Conservation (phyloP, 345 rosid genomes). For the Lumnitzera racemosa region DNA sequence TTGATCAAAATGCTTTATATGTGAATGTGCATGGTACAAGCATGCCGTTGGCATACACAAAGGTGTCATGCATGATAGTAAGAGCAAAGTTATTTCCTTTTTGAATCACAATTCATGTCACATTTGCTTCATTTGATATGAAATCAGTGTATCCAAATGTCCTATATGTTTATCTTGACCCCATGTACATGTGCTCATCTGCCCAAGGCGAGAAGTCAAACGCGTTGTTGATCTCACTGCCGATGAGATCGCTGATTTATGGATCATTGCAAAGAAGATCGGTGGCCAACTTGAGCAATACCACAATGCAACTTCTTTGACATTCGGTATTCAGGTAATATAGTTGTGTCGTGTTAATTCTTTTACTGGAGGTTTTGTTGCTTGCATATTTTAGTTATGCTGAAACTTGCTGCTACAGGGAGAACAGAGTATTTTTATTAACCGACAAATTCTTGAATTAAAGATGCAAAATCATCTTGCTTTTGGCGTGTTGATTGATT, state of each 20-base stretch:
- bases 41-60: too few relatives aligned
- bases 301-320: slow-evolving; percentile 77
- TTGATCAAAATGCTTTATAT: too few relatives aligned
- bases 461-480: too few relatives aligned
- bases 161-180: slow-evolving; percentile 43
- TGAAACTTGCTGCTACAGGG: background rate
- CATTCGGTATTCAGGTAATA: slow-evolving; percentile 71
- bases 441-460: too few relatives aligned
- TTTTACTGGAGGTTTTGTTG: background rate
- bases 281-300: slow-evolving; percentile 63
- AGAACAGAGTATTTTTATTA: too few relatives aligned
- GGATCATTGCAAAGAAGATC: slow-evolving; percentile 74
- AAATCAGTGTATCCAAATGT: too few relatives aligned
- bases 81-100: too few relatives aligned
- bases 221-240: slow-evolving; percentile 82
- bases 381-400: background rate
- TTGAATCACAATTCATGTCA: too few relatives aligned
- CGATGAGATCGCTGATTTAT: slow-evolving; percentile 71
- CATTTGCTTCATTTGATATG: slow-evolving; percentile 5
- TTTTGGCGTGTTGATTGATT: too few relatives aligned
- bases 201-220: slow-evolving; percentile 77
- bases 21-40: too few relatives aligned
- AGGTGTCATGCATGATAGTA: too few relatives aligned
- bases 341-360: background rate
- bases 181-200: slow-evolving; percentile 72